Percentiles rank a stretch among this genome's conserved stretches.
Evolutionary conservation across 139 green algal genomes (phyloP).

Genomic region (Mychonastes homosphaera): DNA sequence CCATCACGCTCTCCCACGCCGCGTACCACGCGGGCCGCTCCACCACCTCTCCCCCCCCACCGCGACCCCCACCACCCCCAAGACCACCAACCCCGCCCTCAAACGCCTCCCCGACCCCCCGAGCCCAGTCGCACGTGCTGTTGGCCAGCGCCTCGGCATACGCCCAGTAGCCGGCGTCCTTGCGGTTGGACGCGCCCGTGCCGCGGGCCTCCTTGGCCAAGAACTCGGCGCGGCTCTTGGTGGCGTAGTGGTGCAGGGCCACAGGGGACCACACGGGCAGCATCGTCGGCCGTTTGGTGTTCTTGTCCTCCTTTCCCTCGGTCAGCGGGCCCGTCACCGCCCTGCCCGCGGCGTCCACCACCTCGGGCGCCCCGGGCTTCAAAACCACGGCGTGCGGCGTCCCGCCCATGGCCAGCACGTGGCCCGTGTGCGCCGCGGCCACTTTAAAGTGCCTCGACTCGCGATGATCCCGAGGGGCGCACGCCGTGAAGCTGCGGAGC

Average conservation of each 20-base stretch:
- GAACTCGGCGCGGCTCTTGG: slow-evolving; percentile 20
- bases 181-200: slow-evolving; percentile 14
- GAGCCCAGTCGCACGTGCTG: slow-evolving; percentile 1
- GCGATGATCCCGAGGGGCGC: slow-evolving; percentile 1
- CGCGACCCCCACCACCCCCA: too few relatives aligned
- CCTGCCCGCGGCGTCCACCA: slow-evolving; percentile 5
- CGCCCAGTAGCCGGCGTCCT: slow-evolving; percentile 7
- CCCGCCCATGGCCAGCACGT: slow-evolving; percentile 4
- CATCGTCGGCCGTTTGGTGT: background rate
- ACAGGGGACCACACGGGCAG: background rate
- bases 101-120: slow-evolving; percentile 4
- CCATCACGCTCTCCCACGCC: too few relatives aligned
- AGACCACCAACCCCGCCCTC: too few relatives aligned
- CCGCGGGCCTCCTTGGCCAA: slow-evolving; percentile 13
- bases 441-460: slow-evolving; percentile 21
- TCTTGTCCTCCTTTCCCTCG: background rate
- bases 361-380: background rate
- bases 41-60: too few relatives aligned
- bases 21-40: too few relatives aligned
- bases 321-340: slow-evolving; percentile 12
- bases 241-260: slow-evolving; percentile 20
- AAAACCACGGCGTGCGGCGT: slow-evolving; percentile 11
- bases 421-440: slow-evolving; percentile 8
- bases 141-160: slow-evolving; percentile 9
- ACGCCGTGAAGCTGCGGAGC: slow-evolving; percentile 9